Conservation (phyloP, 192 early-diverging fungal species). For the Diversispora eburnea region DNA sequence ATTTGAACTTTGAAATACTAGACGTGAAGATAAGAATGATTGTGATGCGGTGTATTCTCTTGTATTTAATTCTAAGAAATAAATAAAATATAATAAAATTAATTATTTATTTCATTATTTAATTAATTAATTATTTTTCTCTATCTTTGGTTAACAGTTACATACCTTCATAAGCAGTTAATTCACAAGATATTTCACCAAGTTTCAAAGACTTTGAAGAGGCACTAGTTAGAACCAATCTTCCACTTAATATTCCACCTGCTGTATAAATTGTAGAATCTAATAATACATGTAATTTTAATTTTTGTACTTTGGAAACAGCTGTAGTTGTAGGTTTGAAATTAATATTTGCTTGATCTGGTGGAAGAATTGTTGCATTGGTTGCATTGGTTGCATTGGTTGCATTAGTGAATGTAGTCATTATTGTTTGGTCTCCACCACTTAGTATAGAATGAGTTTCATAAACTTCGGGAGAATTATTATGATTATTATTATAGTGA, state of each 20-base stretch:
- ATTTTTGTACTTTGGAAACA: conserved; percentile 54
- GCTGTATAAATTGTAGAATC: conserved; percentile 60
- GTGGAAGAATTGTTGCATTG: conserved; percentile 4
- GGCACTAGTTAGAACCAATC: conserved; percentile 49
- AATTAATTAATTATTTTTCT: neutral
- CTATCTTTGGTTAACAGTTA: neutral
- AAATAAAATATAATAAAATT: conserved; percentile 18
- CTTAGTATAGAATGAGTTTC: too few relatives aligned
- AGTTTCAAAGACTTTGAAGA: conserved; percentile 47
- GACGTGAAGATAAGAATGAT: conserved; percentile 50
- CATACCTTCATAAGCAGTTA: conserved; percentile 61
- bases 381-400: too few relatives aligned
- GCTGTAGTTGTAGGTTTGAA: conserved; percentile 55
- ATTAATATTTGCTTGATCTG: conserved; percentile 36
- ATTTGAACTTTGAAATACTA: conserved; percentile 55
- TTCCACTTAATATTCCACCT: conserved; percentile 52
- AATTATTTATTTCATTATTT: too few relatives aligned
- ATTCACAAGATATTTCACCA: conserved; percentile 61
- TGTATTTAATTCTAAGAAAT: conserved; percentile 42
- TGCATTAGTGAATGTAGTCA: too few relatives aligned
- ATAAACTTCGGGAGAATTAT: too few relatives aligned
- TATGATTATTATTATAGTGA: too few relatives aligned
- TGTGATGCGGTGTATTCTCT: conserved; percentile 45
- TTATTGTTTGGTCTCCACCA: too few relatives aligned
- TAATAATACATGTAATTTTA: conserved; percentile 54